Base-by-base conservation (phyloP, 352 stramenopile species). In the Phytophthora pini region DNA sequence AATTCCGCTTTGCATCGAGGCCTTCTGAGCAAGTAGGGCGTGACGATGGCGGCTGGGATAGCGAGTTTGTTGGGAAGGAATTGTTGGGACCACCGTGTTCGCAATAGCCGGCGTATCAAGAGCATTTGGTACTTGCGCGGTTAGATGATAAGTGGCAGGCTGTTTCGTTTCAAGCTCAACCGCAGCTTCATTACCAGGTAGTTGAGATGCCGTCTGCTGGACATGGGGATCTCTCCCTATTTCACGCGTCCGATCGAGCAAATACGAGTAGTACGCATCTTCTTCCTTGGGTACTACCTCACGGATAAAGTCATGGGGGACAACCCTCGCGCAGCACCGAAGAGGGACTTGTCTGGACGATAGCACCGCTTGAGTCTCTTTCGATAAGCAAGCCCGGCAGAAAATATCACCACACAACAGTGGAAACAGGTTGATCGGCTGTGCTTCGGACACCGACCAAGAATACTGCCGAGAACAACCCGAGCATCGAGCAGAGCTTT, bases 241-340 rank as follows among this genome's bases (percentile, higher is more conserved):
- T 3, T 5, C 12, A 40, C 15, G 12, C 43, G 63, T 12, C 29
- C 59, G 59, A 17, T 47, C 50, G 24, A 77, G 10, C 27, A 88
- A 50, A 26, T 66, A 80, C 27, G 48, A 51, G 49, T 89, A 88
- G 51, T 84, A 89, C 4, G 43, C 53, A 3, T 75, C 27, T 66
- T 88, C 78, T n/a, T 63, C 55, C 11, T 64, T 40, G 15, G 72
- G 67, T 15, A 88, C 31, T 27, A 82, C 69, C 11, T 61, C 41
- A 0, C 31, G 46, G 12, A 88, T 34, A 43, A 66, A 70, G 15
- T 79, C 66, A 39, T 59, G 6, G 2, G 74, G 62, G 11, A 89
- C 59, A 24, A 55, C 31, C 9, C 51, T 69, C 29, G 61, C 47
- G 40, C 80, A 89, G 56, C 80, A 89, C 10, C 56, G 64, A 46